phyloP scores from a whole-genome alignment of 495 filamentous ascomycete species.

The Podospora conica region DNA sequence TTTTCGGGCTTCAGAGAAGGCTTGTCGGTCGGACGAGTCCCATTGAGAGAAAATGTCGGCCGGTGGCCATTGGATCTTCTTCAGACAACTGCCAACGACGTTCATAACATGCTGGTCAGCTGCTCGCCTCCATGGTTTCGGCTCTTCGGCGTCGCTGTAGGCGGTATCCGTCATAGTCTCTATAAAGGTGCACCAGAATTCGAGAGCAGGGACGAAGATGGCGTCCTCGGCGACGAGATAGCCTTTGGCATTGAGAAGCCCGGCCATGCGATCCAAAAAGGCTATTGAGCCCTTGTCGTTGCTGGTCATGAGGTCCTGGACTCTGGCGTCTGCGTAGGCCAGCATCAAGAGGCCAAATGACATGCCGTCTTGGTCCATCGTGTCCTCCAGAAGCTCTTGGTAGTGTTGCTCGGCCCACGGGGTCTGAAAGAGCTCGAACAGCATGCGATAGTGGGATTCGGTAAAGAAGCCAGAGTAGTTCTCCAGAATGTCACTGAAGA shows the following conservation, averaged over 20 bases:
- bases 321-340: slow-evolving; percentile 58
- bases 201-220: slow-evolving; percentile 67
- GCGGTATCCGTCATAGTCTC: slow-evolving; percentile 47
- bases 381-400: slow-evolving; percentile 49
- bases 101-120: slow-evolving; percentile 42
- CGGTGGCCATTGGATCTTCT: slow-evolving; percentile 57
- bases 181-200: slow-evolving; percentile 76
- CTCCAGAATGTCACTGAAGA: slow-evolving; percentile 57
- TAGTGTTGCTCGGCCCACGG: slow-evolving; percentile 48
- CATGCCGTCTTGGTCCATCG: slow-evolving; percentile 58
- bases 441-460: slow-evolving; percentile 44
- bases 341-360: slow-evolving; percentile 64
- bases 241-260: slow-evolving; percentile 22
- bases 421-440: slow-evolving; percentile 53
- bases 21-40: slow-evolving; percentile 63
- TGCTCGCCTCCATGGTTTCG: slow-evolving; percentile 14
- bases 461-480: slow-evolving; percentile 60
- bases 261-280: slow-evolving; percentile 58
- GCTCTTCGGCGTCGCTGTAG: slow-evolving; percentile 25
- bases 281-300: slow-evolving; percentile 46
- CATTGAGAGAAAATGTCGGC: slow-evolving; percentile 49
- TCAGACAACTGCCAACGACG: slow-evolving; percentile 54
- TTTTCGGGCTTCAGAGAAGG: slow-evolving; percentile 70
- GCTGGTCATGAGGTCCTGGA: slow-evolving; percentile 44
- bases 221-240: slow-evolving; percentile 70